Evolutionary conservation across 805 yeast species (phyloP), one percentile per base, ranked within the genome.

Genomic region (Kodamaea kaohsiungensis): DNA sequence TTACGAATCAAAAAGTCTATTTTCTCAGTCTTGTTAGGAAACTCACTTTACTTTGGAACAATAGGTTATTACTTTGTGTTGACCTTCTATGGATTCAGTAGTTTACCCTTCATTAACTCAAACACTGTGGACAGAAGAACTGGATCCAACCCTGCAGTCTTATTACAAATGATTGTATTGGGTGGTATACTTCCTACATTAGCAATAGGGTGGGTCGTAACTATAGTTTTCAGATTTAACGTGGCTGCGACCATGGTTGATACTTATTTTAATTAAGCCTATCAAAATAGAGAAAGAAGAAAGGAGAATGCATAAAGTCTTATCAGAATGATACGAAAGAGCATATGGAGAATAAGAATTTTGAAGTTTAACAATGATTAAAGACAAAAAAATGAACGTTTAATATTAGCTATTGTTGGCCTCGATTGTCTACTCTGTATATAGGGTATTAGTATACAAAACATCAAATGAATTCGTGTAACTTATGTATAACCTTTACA

Each of bases 21-120:
- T 33, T 62, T 89, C 55, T 81, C 89, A n/a, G 67, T 87, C 17
- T 66, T 91, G 22, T 70, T 91, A 54, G 97, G 97, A 0, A 91
- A 92, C 69, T 75, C 89, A 0, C 73, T 91, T 38, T 92, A 92
- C 62, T 80, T 89, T 61, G 82, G 81, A 5, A 87, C 96, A 27
- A 71, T 88, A 48, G 81, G 86, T 16, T 89, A 89, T 66, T 92
- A 92, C 70, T 84, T 85, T 61, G 78, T 89, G 52, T 81, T 91
- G 51, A 87, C 97, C 1, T 91, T 91, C 66, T 84, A 91, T 63
- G 98, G 98, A n/a, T 92, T 88, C 73, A 73, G 71, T 59, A 69
- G 76, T 8, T 68, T 75, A 59, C 79, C 79, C 1, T 66, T 72
- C 49, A 64, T 74, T 25, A 65, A 49, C 51, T 37, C 46, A n/a